These are phyloP conservation scores for Colletotrichum filicis DNA, from an alignment of 2,329 filamentous ascomycete species.

Conservation along the genomic window DNA sequence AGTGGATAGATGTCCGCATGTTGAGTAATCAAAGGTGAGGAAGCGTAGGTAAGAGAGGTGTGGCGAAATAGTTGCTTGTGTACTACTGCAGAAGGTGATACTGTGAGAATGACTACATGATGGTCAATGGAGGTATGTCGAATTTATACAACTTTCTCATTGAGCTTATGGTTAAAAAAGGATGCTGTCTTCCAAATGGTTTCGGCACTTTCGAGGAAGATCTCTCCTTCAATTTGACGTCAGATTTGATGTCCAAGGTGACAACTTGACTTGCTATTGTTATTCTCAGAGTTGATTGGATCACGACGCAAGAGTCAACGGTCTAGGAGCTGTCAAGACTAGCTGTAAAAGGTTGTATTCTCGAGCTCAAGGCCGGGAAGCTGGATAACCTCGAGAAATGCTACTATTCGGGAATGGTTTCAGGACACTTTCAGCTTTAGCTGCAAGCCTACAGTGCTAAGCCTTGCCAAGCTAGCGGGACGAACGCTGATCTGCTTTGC, in stretches of 20 bases:
- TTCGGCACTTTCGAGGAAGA: background rate
- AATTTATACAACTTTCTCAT: background rate
- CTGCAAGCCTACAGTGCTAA: background rate
- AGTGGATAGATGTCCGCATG: background rate
- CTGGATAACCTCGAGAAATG: background rate
- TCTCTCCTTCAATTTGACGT: background rate
- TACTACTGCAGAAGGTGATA: background rate
- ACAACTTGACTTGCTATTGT: background rate
- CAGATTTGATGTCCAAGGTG: background rate
- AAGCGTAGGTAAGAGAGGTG: background rate
- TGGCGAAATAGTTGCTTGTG: background rate
- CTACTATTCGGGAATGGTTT: background rate
- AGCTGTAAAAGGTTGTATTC: background rate
- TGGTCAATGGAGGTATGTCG: background rate
- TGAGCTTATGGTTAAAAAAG: background rate
- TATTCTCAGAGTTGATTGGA: background rate
- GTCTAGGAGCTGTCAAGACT: background rate
- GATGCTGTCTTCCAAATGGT: background rate
- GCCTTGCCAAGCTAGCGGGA: background rate
- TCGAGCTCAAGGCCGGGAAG: background rate
- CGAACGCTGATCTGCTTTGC: background rate
- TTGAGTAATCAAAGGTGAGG: background rate
- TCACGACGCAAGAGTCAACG: background rate
- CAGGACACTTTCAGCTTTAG: background rate
- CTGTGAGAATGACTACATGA: background rate